These are phyloP conservation scores for Eucalyptus cloeziana DNA, from an alignment of 345 rosid species.

Conservation along the genomic window DNA sequence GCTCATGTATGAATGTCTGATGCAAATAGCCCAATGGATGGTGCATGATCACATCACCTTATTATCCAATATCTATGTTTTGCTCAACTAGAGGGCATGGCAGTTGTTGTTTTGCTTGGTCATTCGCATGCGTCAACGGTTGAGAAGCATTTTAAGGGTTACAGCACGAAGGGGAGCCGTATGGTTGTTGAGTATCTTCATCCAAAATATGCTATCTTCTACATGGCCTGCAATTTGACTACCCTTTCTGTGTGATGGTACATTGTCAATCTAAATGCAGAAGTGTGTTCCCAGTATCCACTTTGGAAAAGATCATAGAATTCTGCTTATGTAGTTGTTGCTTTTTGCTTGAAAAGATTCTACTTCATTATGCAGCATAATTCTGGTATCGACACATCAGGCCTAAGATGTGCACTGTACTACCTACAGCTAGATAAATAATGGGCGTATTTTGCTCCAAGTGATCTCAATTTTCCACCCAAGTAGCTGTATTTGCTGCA, in stretches of 20 bases:
- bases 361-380: neutral
- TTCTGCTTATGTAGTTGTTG: neutral
- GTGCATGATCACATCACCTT: neutral
- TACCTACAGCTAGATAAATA: neutral
- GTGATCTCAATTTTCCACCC: neutral
- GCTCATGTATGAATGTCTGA: neutral
- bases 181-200: too few species aligned
- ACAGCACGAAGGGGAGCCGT: too few species aligned
- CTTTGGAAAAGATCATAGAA: neutral
- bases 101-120: neutral
- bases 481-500: neutral
- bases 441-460: neutral
- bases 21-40: neutral
- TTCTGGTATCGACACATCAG: neutral
- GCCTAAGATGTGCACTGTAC: neutral
- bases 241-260: too few species aligned
- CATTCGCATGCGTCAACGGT: fast-evolving
- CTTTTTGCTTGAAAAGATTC: neutral
- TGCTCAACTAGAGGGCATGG: neutral
- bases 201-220: too few species aligned
- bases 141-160: too few species aligned
- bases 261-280: too few species aligned
- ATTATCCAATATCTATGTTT: neutral
- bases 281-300: neutral
- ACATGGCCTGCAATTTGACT: too few species aligned